Evolutionary conservation across 23 red algal species (phyloP), one percentile per base, ranked within the genome.

Genomic region (Agarophyton chilense): DNA sequence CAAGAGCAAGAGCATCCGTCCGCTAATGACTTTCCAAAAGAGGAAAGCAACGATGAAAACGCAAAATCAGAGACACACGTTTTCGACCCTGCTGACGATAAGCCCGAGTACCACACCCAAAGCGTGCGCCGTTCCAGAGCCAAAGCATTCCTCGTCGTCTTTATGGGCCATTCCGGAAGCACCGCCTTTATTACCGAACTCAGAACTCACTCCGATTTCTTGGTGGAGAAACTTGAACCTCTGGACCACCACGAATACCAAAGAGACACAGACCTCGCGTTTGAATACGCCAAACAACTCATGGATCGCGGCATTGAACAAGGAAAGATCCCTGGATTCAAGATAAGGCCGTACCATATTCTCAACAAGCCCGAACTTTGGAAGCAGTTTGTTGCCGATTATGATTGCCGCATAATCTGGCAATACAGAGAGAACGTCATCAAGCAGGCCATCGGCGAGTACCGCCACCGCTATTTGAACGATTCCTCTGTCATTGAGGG

Each of bases 141-240:
- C 18, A 84, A 83, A 24, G 49, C 76, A 11, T 94, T 94, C 49
- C 41, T 94, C 10, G 51, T 94, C 28, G 90, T 86, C 22, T 94
- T 94, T 34, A 94, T 94, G 81, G 90, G 90, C 2, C 90, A 94
- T 75, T 94, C 90, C 10, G 90, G 90, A 10, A 85, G 79, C 41
- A 94, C 90, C 18, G 90, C 90, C 18, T 84, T 86, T 38, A 81
- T 78, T 7, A 85, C 90, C 3, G 83, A 87, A 34, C 90, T 94
- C 14, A 64, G 83, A 34, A 57, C 52, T 32, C 91, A 94, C 45
- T 61, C 77, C 42, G 81, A 77, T 16, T 72, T 84, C 43, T 28
- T 83, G 9, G 83, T 94, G 14, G 55, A 84, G 49, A 34, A 44
- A 14, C 82, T 79, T 50, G 89, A 92, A 66, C 89, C 89, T 35